Evolutionary conservation across 176 grass and related monocot species (phyloP), one percentile per base, ranked within the genome.

Genomic region (Aegilops sharonensis): DNA sequence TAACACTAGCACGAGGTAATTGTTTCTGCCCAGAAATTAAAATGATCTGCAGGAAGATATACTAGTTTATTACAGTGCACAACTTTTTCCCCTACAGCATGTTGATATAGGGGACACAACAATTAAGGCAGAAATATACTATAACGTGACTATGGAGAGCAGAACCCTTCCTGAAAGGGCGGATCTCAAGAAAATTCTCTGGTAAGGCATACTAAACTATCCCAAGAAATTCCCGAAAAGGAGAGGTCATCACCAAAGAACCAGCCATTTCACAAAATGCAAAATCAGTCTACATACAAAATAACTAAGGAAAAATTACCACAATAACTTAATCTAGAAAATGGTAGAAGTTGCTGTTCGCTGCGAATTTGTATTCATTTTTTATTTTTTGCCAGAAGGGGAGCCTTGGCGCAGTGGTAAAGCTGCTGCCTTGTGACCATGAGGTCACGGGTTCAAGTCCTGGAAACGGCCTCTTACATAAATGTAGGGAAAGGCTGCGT

Each of bases 151-250:
- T 13, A 82, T 2, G 20, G 56, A 56, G 3, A 65, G 31, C 32
- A 45, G 1, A 31, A 42, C 20, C 74, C 24, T 21, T 77, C 21
- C 36, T 70, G 36, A 74, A 64, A 52, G 50, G 14, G 64, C 13
- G 29, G 40, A 77, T 83, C 72, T 83, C 18, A 36, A 47, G n/a
- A 76, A 72, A 63, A 89, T 86, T 63, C 27, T 86, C 17, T 84
- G 15, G 32, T 40, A 29, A 43, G 29, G 14, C 15, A 61, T 42
- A 42, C 45, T 23, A 78, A 42, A 78, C 35, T 64, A 42, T 61
- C 47, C 24, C 43, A 54, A 70, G 20, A 70, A 54, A 69, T 54
- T 54, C 29, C 20, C 30, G 2, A 56, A 52, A 56, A 36, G 11
- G 52, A 54, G 6, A 56, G 39, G 61, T 11, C 78, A 31, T 24